Evolutionary conservation across 2,329 filamentous ascomycete species (phyloP).

Genomic region (Aurifilum marmelostoma): DNA sequence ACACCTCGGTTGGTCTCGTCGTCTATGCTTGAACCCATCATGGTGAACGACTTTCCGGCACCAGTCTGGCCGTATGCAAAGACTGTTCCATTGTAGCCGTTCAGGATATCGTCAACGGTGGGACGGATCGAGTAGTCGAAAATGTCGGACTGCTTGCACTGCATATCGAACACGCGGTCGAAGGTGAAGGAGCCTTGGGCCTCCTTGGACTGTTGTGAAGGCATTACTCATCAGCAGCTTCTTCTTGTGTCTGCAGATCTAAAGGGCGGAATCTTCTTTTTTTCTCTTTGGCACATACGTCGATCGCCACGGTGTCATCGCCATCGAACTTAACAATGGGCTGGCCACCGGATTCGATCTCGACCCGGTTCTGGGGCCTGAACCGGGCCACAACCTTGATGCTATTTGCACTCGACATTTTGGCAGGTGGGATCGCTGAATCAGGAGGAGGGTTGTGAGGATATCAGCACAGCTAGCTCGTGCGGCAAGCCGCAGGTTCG

Average conservation of each 20-base stretch:
- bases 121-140: constrained; percentile 97
- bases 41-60: constrained; percentile 98
- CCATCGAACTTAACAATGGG: constrained; percentile 88
- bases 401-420: constrained; percentile 63
- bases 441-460: constrained; percentile 31
- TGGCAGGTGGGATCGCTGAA: constrained; percentile 39
- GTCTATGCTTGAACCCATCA: constrained; percentile 97
- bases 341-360: constrained; percentile 86
- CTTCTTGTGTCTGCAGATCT: not conserved
- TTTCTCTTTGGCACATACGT: constrained; percentile 60
- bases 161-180: constrained; percentile 96
- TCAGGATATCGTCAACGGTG: constrained; percentile 96
- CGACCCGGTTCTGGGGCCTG: constrained; percentile 93
- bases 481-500: constrained; percentile 25
- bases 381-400: constrained; percentile 97
- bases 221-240: constrained; percentile 5
- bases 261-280: not conserved
- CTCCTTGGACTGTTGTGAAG: constrained; percentile 72
- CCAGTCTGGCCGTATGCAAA: constrained; percentile 99
- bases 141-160: constrained; percentile 85
- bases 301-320: constrained; percentile 84
- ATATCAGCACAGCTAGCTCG: constrained; percentile 33
- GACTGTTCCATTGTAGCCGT: constrained; percentile 98
- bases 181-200: constrained; percentile 89
- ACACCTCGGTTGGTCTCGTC: constrained; percentile 88